These are phyloP conservation scores for Tritrichomonas foetus DNA, from an alignment of 208 protist species.

Conservation along the genomic window DNA sequence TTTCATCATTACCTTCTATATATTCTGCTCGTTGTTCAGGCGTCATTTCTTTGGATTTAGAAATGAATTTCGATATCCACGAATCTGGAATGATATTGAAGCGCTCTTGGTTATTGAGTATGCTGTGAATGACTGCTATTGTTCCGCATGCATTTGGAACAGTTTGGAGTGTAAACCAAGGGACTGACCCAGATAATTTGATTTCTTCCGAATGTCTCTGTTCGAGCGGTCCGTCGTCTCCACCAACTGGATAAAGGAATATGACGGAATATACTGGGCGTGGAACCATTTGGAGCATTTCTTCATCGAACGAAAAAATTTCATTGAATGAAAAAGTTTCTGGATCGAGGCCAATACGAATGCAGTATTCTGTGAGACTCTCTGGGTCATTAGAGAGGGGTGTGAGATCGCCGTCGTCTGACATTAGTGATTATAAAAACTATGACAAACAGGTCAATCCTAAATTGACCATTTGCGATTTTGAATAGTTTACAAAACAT, in stretches of 20 bases:
- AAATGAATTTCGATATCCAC: slow-evolving; percentile 36
- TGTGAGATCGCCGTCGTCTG: neutral
- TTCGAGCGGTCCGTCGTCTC: neutral
- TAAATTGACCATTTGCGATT: too few species aligned
- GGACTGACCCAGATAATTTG: neutral
- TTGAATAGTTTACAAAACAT: too few species aligned
- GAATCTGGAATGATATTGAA: neutral
- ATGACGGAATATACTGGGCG: neutral
- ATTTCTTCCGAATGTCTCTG: neutral
- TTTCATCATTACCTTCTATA: slow-evolving; percentile 24
- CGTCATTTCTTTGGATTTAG: neutral
- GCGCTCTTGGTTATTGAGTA: slow-evolving; percentile 44
- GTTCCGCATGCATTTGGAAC: slow-evolving; percentile 51
- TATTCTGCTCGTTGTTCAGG: slow-evolving; percentile 42
- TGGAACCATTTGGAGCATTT: neutral
- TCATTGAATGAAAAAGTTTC: neutral
- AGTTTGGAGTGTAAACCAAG: slow-evolving; percentile 47
- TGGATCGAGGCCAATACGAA: neutral
- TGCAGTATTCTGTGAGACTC: neutral
- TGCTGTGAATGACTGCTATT: slow-evolving; percentile 48
- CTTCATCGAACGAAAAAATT: slow-evolving; percentile 27
- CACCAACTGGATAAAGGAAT: neutral
- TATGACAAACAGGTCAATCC: too few species aligned
- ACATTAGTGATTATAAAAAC: too few species aligned
- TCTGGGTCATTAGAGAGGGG: slow-evolving; percentile 25